Evolutionary conservation across 257 asterid genomes (phyloP), one percentile per base, ranked within the genome.

Genomic region (Forsythia suspensa): DNA sequence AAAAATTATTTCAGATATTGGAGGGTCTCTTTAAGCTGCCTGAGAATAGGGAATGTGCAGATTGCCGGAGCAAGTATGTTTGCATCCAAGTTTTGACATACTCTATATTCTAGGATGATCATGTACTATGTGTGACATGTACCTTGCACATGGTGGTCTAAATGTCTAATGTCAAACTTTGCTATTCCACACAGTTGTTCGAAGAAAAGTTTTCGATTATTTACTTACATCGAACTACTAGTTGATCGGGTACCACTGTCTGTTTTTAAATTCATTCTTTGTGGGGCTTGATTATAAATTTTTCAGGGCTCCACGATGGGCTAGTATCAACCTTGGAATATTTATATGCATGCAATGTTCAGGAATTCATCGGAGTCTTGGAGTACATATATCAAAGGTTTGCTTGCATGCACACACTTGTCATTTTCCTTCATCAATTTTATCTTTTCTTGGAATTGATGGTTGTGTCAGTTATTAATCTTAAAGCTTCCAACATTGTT

Each of bases 321-420:
- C 98, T 24, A 95, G 99, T 76, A 81, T 93, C 82, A 95, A 95
- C 89, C 92, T 95, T 4, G 99, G 99, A 48, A 84, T 91, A 83
- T 95, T 93, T 82, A 91, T 95, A 85, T 93, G 99, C 80, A 77
- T 95, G 97, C 92, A 86, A 79, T 95, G 98, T 79, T 95, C 99
- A 37, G 97, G 98, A 63, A 87, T 91, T 79, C 99, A 95, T 82
- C 88, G 97, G 76, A 92, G 97, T 84, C 96, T 95, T 34, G 99
- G 99, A 75, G 97, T 92, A 29, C 99, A 93, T 87, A 88, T 95
- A 80, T 95, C 98, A 18, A 92, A 93, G 98, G 99, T 95, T 74
- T 76, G 75, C 11, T 20, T 41, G 48, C 68, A 21, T 18, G 21
- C 66, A 57, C 37, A 20, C 21, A 46, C 37, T 34, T 76, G 20